These are phyloP conservation scores for Puccinia novopanici DNA, from an alignment of 1,284 basidiomycete genomes.

Conservation along the genomic window DNA sequence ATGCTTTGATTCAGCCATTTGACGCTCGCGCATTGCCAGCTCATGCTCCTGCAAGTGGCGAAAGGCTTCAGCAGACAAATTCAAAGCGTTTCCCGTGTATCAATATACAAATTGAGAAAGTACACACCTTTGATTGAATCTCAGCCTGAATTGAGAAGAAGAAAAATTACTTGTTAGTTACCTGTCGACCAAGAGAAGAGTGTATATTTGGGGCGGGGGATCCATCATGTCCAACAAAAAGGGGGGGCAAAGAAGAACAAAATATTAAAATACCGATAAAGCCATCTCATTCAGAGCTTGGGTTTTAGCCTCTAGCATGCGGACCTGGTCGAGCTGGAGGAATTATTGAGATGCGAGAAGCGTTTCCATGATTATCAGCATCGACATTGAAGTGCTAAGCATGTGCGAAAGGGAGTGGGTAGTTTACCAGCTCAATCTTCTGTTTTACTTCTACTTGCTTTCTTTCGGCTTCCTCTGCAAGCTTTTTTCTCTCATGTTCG, in stretches of 20 bases:
- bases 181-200: not conserved
- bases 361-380: not conserved
- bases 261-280: slow-evolving; percentile 24
- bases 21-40: slow-evolving; percentile 43
- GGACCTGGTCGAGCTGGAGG: slow-evolving; percentile 38
- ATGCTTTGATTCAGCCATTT: slow-evolving; percentile 36
- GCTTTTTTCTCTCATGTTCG: slow-evolving; percentile 29
- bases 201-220: not conserved
- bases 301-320: slow-evolving; percentile 43
- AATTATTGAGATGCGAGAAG: not conserved
- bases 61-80: slow-evolving; percentile 5
- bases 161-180: not conserved
- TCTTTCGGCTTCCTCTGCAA: slow-evolving; percentile 30
- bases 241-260: too few relatives aligned
- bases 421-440: slow-evolving; percentile 42
- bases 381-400: not conserved
- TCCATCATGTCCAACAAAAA: too few relatives aligned
- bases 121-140: slow-evolving; percentile 30
- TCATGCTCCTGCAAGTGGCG: slow-evolving; percentile 40
- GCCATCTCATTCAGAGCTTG: slow-evolving; percentile 47
- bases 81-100: not conserved
- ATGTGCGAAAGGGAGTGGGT: not conserved
- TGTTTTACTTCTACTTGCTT: slow-evolving; percentile 39
- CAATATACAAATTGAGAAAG: not conserved
- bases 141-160: slow-evolving; percentile 18